phyloP scores from a whole-genome alignment of 169 alveolate species.

The Cardiosporidium cionae region DNA sequence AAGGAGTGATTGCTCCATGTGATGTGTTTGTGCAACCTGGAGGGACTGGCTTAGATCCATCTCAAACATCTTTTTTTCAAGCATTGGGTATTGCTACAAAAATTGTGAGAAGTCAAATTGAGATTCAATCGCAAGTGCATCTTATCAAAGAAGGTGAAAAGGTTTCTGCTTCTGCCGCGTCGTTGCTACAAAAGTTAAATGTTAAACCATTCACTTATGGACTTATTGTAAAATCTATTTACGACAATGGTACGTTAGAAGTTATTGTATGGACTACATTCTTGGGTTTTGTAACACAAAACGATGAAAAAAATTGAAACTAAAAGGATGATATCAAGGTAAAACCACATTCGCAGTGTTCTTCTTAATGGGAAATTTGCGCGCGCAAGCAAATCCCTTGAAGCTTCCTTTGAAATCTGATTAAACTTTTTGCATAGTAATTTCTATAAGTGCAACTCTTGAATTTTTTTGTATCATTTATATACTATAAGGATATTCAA shows the following conservation, averaged over 20 bases:
- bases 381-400: neutral
- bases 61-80: slow-evolving; percentile 98
- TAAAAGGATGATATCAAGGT: neutral
- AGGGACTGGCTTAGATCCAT: slow-evolving; percentile 98
- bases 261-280: neutral
- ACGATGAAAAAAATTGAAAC: too few relatives aligned
- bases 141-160: slow-evolving; percentile 87
- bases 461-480: too few relatives aligned
- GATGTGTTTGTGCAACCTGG: slow-evolving; percentile 98
- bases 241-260: slow-evolving; percentile 81
- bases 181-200: slow-evolving; percentile 88
- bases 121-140: slow-evolving; percentile 88
- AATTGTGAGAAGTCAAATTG: slow-evolving; percentile 95
- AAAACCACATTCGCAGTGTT: neutral
- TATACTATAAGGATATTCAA: neutral
- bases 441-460: too few relatives aligned
- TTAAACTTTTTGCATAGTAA: too few relatives aligned
- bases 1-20: slow-evolving; percentile 93
- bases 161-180: slow-evolving; percentile 93
- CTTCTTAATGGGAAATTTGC: too few relatives aligned
- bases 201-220: slow-evolving; percentile 96
- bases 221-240: slow-evolving; percentile 81
- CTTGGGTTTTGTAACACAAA: neutral
- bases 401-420: too few relatives aligned
- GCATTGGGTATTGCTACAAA: slow-evolving; percentile 95